Base-by-base conservation (phyloP, 2,329 filamentous ascomycete genomes). In the Cladosporium sp. region DNA sequence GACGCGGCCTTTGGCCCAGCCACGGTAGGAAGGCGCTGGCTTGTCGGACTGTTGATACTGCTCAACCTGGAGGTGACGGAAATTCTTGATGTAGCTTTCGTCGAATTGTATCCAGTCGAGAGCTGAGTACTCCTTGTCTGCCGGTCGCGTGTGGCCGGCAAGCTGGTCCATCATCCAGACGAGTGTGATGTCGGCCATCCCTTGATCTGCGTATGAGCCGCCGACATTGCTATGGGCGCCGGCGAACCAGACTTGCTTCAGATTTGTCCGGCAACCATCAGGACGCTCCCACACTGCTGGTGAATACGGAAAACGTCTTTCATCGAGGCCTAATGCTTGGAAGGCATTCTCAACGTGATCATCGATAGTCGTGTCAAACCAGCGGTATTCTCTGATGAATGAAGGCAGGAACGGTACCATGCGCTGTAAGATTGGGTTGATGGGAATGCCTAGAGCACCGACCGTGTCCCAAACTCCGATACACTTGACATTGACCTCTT, bases 181-280 rank as follows among this genome's bases (percentile, higher is more conserved):
- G 7, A 80, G 69, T 1, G 77, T 77, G 23, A 80, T 77, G 57
- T 80, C 76, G 6, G 77, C 73, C 8, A 77, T 72, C 5, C 73
- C 70, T 2, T 68, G 68, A 31, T 77, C 75, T 7, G 69, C 67
- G 35, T 75, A 76, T 0, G 82, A 81, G 29, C 84, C 84, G 3
- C 84, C 84, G 2, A 85, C 75, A 64, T 85, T 83, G 11, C 80
- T 78, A 69, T 86, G 84, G 31, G 78, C 80, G 11, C 84, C 84
- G 0, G 84, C 83, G 64, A 86, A 86, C 84, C 84, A 86, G 10
- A 83, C 81, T 71, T 86, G 84, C n/a, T 80, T 78, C 31, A 85
- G 72, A 29, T 78, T 74, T 10, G 75, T 77, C 10, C 66, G 69
- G 46, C 71, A 70, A 14, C 67, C 66, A 10, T 67, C 61, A 23